phyloP scores from a whole-genome alignment of 2,329 filamentous ascomycete genomes.

The Gyromitra esculenta region DNA sequence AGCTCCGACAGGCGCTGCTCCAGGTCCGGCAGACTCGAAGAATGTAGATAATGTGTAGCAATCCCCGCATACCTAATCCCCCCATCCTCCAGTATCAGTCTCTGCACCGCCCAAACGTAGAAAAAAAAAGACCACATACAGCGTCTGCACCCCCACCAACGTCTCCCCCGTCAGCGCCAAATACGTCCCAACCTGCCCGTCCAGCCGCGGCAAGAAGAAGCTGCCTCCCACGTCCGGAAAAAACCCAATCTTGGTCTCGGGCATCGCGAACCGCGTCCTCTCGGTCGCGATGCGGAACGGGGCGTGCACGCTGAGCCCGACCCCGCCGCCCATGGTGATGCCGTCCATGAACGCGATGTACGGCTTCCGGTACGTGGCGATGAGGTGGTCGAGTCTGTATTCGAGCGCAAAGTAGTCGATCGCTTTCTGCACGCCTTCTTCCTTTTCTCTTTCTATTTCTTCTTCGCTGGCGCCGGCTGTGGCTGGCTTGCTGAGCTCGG shows the following conservation, averaged over 20 bases:
- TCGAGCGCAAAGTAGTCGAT: conserved; percentile 90
- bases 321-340: conserved; percentile 97
- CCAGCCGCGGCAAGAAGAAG: conserved; percentile 92
- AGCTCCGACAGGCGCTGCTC: conserved; percentile 90
- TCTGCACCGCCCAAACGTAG: not conserved
- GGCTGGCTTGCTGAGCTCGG: conserved; percentile 72
- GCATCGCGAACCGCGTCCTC: conserved; percentile 96
- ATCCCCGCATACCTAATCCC: conserved; percentile 77
- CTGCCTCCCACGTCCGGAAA: conserved; percentile 97
- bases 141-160: conserved; percentile 82
- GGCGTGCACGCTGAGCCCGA: conserved; percentile 91
- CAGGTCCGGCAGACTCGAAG: conserved; percentile 81
- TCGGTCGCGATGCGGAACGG: conserved; percentile 97
- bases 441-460: conserved; percentile 58
- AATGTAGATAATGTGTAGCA: conserved; percentile 96
- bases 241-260: conserved; percentile 97
- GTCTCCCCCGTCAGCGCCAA: conserved; percentile 89
- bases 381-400: conserved; percentile 95
- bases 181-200: conserved; percentile 88
- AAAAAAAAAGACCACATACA: conserved; percentile 60
- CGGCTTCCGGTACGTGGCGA: conserved; percentile 91
- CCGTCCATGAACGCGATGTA: conserved; percentile 97
- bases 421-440: conserved; percentile 77
- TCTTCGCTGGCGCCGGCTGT: too few species aligned
- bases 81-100: not conserved